Evolutionary conservation across 495 filamentous ascomycete species (phyloP).

Genomic region (Tuber calosporum): DNA sequence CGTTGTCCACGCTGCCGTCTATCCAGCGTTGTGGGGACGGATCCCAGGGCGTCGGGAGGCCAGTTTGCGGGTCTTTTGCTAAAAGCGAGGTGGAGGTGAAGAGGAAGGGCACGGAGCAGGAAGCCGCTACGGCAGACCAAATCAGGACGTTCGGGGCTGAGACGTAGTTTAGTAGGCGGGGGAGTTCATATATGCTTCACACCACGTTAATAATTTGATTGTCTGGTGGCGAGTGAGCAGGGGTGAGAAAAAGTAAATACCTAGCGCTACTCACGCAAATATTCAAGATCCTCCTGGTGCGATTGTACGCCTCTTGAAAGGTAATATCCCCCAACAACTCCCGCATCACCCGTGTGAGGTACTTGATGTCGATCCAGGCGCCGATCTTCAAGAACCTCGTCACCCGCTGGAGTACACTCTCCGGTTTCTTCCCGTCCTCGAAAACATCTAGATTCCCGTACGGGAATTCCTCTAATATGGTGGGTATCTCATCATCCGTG

Average conservation of each 20-base stretch:
- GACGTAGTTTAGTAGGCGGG: slow-evolving; percentile 80
- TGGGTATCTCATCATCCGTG: slow-evolving; percentile 76
- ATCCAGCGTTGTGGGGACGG: slow-evolving; percentile 76
- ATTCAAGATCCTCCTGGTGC: slow-evolving; percentile 80
- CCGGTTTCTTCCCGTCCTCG: slow-evolving; percentile 56
- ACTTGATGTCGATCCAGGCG: slow-evolving; percentile 70
- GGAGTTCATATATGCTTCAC: slow-evolving; percentile 73
- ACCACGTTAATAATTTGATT: not conserved
- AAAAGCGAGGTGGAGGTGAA: slow-evolving; percentile 69
- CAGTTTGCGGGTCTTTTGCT: slow-evolving; percentile 78
- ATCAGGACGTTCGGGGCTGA: slow-evolving; percentile 91
- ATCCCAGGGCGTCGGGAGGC: slow-evolving; percentile 73
- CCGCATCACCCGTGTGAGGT: slow-evolving; percentile 74
- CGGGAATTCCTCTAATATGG: slow-evolving; percentile 62
- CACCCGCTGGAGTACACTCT: slow-evolving; percentile 61
- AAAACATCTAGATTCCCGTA: slow-evolving; percentile 82
- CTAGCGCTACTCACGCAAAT: slow-evolving; percentile 78
- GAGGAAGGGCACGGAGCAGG: slow-evolving; percentile 85
- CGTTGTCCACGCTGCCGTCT: slow-evolving; percentile 89
- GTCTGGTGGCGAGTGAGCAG: not conserved
- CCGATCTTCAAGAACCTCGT: slow-evolving; percentile 72
- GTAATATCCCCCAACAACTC: slow-evolving; percentile 76
- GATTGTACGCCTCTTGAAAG: slow-evolving; percentile 92
- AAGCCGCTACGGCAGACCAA: slow-evolving; percentile 92
- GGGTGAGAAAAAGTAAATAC: not conserved